Conservation (phyloP, 345 rosid species). For the Populus pruinosa region DNA sequence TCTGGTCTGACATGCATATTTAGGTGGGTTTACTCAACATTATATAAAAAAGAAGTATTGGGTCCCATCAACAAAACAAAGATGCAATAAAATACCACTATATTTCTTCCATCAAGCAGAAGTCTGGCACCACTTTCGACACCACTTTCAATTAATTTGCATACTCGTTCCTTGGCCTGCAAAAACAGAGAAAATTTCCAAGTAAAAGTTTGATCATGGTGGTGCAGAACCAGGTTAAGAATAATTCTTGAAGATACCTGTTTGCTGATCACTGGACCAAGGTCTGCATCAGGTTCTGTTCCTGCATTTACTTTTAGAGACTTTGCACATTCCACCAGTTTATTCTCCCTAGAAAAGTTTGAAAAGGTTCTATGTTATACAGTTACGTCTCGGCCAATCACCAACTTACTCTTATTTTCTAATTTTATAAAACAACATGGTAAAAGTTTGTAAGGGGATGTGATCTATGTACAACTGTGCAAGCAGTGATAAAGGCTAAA, state of each 20-base stretch:
- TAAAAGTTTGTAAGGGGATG: neutral
- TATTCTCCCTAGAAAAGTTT: conserved; percentile 51
- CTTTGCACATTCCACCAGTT: conserved; percentile 73
- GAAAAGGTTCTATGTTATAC: neutral
- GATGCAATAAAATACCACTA: conserved; percentile 45
- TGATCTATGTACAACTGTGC: neutral
- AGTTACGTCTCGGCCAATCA: neutral
- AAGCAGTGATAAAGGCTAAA: neutral
- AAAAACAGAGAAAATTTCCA: conserved; percentile 14
- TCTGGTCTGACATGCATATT: neutral
- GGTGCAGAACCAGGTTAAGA: neutral
- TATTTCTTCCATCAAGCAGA: conserved; percentile 84
- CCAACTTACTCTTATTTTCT: neutral
- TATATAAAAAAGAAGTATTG: neutral
- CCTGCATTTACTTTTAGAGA: conserved; percentile 87
- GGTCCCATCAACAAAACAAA: neutral
- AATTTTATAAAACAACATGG: neutral
- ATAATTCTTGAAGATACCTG: conserved; percentile 41
- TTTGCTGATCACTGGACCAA: conserved; percentile 93
- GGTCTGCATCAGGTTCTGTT: conserved; percentile 78
- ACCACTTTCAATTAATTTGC: conserved; percentile 75
- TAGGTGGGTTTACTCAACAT: neutral
- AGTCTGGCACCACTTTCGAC: conserved; percentile 77
- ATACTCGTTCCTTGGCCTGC: conserved; percentile 92
- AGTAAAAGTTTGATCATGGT: neutral